Conservation (phyloP, 768 basidiomycete species). For the Hygrophorus russula region DNA sequence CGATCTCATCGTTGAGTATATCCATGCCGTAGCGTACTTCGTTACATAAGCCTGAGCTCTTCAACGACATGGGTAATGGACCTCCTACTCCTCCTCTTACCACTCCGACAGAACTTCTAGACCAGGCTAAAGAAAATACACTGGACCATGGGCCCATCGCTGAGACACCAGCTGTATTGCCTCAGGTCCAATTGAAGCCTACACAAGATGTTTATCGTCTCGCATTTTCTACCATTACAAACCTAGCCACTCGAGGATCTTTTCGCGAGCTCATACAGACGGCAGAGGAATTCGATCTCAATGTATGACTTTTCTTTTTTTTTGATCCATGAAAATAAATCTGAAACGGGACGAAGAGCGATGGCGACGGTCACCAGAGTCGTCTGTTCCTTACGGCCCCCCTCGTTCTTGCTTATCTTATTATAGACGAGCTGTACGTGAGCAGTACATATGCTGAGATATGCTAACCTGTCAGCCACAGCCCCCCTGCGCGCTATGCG, state of each 20-base stretch:
- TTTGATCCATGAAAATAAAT: constrained; percentile 1
- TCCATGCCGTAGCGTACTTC: constrained; percentile 9
- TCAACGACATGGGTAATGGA: constrained; percentile 37
- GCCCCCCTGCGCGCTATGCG: constrained; percentile 49
- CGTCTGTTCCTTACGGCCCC: constrained; percentile 47
- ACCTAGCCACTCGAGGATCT: constrained; percentile 33
- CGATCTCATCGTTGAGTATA: constrained; percentile 56
- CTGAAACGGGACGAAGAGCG: constrained; percentile 16
- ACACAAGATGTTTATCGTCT: constrained; percentile 29
- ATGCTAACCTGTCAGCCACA: constrained; percentile 13
- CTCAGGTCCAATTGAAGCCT: constrained; percentile 10
- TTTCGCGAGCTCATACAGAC: constrained; percentile 29
- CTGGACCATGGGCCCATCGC: constrained; percentile 7
- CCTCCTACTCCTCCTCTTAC: constrained; percentile 56
- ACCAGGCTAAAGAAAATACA: constrained; percentile 28
- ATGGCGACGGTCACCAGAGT: constrained; percentile 26
- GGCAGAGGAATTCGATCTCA: constrained; percentile 44
- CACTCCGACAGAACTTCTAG: constrained; percentile 43
- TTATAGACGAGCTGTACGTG: constrained; percentile 50
- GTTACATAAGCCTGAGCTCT: not conserved
- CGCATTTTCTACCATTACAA: constrained; percentile 31
- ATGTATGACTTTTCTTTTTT: constrained; percentile 25
- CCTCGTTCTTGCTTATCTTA: constrained; percentile 54
- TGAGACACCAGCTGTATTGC: constrained; percentile 8
- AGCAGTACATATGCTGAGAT: not conserved